These are phyloP conservation scores for Sugiyamaella chiloensis DNA, from an alignment of 805 yeast genomes.

Conservation along the genomic window DNA sequence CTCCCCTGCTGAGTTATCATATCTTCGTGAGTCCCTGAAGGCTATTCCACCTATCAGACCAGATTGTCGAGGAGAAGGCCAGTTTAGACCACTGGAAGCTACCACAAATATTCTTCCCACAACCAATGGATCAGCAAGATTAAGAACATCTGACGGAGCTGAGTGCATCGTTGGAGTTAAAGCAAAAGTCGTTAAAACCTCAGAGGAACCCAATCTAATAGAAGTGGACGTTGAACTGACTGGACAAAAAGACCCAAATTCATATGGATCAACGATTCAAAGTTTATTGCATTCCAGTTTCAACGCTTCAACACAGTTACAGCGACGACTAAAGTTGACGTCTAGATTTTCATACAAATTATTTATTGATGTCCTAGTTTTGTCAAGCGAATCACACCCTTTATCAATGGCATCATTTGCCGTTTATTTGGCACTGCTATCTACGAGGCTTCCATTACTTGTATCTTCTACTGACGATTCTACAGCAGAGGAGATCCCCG, in stretches of 20 bases:
- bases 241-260: constrained; percentile 76
- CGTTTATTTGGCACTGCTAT: constrained; percentile 72
- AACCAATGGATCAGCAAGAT: constrained; percentile 89
- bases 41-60: constrained; percentile 68
- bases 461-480: constrained; percentile 63
- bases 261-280: constrained; percentile 55
- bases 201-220: constrained; percentile 48
- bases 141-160: constrained; percentile 82
- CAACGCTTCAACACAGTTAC: constrained; percentile 46
- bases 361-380: constrained; percentile 73
- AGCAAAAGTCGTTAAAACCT: constrained; percentile 62
- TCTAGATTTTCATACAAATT: constrained; percentile 72
- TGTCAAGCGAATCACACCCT: constrained; percentile 78
- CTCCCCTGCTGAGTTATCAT: constrained; percentile 44
- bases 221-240: constrained; percentile 68
- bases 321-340: constrained; percentile 55
- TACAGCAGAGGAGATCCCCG: constrained; percentile 78
- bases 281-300: constrained; percentile 53
- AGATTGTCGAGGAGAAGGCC: constrained; percentile 72
- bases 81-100: constrained; percentile 84
- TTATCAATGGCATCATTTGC: constrained; percentile 77
- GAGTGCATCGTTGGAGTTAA: constrained; percentile 92
- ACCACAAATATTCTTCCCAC: constrained; percentile 75
- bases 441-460: constrained; percentile 71
- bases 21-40: constrained; percentile 67